A percentile compares a stretch with the other conserved stretches of the same genome.
Evolutionary conservation across 106 monocot genomes (phyloP).

Genomic region (Agapanthus africanus): DNA sequence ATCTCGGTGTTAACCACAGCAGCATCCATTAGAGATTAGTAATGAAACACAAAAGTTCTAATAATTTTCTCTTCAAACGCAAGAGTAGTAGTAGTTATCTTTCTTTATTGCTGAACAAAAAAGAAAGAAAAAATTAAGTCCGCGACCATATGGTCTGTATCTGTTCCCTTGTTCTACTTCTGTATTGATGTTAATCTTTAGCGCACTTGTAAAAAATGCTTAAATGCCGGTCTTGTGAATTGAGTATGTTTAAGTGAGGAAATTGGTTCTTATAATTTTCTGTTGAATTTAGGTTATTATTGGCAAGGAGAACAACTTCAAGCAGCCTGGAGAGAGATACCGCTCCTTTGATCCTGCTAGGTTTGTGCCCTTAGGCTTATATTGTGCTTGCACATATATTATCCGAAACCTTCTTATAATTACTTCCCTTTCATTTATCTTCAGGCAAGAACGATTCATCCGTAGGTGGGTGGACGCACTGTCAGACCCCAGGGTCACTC

Average conservation of each 20-base stretch:
- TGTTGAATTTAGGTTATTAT: slow-evolving; percentile 43
- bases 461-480: slow-evolving; percentile 55
- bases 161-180: not conserved
- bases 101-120: too few relatives aligned
- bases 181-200: not conserved
- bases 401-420: not conserved
- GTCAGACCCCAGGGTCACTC: slow-evolving; percentile 51
- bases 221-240: not conserved
- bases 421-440: not conserved
- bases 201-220: not conserved
- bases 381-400: not conserved
- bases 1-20: too few relatives aligned
- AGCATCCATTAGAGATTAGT: too few relatives aligned
- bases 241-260: not conserved
- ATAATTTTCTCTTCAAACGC: too few relatives aligned
- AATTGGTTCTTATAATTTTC: not conserved
- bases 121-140: not conserved
- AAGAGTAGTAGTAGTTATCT: too few relatives aligned
- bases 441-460: slow-evolving; percentile 60
- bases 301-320: slow-evolving; percentile 92
- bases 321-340: slow-evolving; percentile 99
- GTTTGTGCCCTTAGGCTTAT: slow-evolving; percentile 15
- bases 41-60: too few relatives aligned
- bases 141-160: too few relatives aligned
- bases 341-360: slow-evolving; percentile 75